phyloP scores from a whole-genome alignment of 176 grass and related monocot genomes.

The Alloteropsis semialata region DNA sequence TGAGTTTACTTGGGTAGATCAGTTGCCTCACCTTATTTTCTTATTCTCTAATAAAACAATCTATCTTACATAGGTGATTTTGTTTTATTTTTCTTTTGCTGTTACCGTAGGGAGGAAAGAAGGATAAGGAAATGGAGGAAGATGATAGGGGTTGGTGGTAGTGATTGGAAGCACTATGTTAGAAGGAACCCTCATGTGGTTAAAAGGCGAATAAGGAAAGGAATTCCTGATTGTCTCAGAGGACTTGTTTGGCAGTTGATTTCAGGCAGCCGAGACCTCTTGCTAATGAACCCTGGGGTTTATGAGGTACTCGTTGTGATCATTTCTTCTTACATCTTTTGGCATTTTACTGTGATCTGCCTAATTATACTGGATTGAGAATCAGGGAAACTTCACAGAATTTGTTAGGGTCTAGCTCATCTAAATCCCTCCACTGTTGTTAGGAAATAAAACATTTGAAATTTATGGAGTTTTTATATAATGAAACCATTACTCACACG shows the following conservation, averaged over 20 bases:
- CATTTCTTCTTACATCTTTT: background rate
- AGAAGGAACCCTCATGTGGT: slow-evolving; percentile 86
- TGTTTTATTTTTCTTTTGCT: background rate
- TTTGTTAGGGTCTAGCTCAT: background rate
- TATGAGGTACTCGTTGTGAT: slow-evolving; percentile 67
- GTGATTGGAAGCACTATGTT: slow-evolving; percentile 93
- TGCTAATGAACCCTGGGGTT: slow-evolving; percentile 87
- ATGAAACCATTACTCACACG: background rate
- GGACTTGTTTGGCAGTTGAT: slow-evolving; percentile 97
- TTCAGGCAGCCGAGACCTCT: slow-evolving; percentile 90
- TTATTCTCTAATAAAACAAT: slow-evolving; percentile 17
- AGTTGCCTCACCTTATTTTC: background rate
- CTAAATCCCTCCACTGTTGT: background rate
- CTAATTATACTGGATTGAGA: background rate
- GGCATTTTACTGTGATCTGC: background rate
- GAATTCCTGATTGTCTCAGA: slow-evolving; percentile 96
- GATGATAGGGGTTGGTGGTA: slow-evolving; percentile 95
- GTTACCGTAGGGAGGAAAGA: slow-evolving; percentile 63
- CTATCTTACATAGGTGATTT: background rate
- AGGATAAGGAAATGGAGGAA: slow-evolving; percentile 97
- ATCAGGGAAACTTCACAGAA: background rate
- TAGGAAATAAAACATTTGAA: background rate
- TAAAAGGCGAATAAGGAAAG: slow-evolving; percentile 90
- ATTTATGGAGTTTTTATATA: background rate
- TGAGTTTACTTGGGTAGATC: background rate